Evolutionary conservation across 129 eudicot species (phyloP), one percentile per base, ranked within the genome.

Genomic region (Chrysanthemum lavandulifolium): DNA sequence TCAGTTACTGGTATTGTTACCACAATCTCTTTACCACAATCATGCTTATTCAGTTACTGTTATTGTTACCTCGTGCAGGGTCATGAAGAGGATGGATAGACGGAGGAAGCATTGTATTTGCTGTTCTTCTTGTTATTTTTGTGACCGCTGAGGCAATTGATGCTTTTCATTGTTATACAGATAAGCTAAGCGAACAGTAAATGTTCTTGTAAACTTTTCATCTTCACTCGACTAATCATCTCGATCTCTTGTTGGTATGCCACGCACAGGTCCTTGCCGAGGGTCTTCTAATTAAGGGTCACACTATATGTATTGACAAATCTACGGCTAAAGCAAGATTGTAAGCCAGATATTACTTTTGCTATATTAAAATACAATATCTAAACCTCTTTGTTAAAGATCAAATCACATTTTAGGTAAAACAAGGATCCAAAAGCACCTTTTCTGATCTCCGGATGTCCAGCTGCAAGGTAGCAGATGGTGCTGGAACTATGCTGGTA

Each of bases 401-500:
- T 31, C 29, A 33, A 56, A 23, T 78, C 71, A 10, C 59, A 19
- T 47, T 78, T 14, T 76, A 93, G 98, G 90, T 87, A 72, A 72
- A 86, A 73, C 64, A 93, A 93, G 76, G 92, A 85, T 82, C 73
- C 72, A 66, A 93, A 93, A 67, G 18, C 86, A 82, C 98, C 98
- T 75, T 93, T 89, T 43, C 49, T 93, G 74, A 84, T 89, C 86
- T 87, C n/a, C 98, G 23, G 23, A 21, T 21, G 23, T 21, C 21
- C n/a, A 97, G 97, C 55, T 93, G 98, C 87, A 93, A 89, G 82
- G 95, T 93, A 10, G 98, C 97, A 4, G 97, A 93, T 89, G 98
- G 98, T 65, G 84, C 89, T 29, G 98, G 97, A 80, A 87, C 88
- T 53, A 93, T 93, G 98, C 81, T 89, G 96, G 97, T 93, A 87